Base-by-base conservation (phyloP, 2,329 filamentous ascomycete species). In the Dendryphion nanum region DNA sequence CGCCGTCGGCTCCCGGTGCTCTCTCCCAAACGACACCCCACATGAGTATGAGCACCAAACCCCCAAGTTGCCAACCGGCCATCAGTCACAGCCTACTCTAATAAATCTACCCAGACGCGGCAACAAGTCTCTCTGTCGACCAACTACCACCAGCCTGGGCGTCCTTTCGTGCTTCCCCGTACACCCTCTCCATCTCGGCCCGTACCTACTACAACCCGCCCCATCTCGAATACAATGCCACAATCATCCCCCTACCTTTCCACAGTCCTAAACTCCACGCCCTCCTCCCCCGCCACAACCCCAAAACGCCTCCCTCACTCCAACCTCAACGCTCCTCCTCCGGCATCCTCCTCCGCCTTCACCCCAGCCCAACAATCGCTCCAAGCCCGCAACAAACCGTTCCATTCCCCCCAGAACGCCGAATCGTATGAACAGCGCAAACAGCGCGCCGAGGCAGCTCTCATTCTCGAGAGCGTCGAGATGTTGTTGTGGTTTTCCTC, bases 401-500 rank as follows among this genome's bases (percentile, higher is more conserved):
- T 44, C 36, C 18, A 31, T 18, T 21, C 10, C 37, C 28, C 26
- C 18, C 37, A 16, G 8, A 26, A 18, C 29, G 19, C n/a, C 36
- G 60, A 65, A 32, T 42, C 41, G 16, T 65, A 55, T 37, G 58
- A 63, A 23, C 28, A 39, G 21, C 49, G 57, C 4, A 52, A 64
- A 40, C 29, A 33, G 7, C 44, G 64, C 2, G 45, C 59, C 15
- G 46, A 59, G 28, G 66, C 66, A 1, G 61, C 55, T 0, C 34
- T 42, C 13, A 59, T 67, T 21, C 40, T 69, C 2, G 59, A 60
- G 29, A 64, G 50, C 32, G 47, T 47, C 7, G 67, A 69, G 44
- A 45, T 67, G 58, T 34, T 69, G 23, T 53, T 66, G 8, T 66
- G 65, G 63, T 55, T 53, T 30, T 45, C 53, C 20, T 44, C 38